A percentile compares a stretch with the other conserved stretches of the same genome.
phyloP scores from a whole-genome alignment of 192 early-diverging fungal genomes.

The Anaeromyces robustus region DNA sequence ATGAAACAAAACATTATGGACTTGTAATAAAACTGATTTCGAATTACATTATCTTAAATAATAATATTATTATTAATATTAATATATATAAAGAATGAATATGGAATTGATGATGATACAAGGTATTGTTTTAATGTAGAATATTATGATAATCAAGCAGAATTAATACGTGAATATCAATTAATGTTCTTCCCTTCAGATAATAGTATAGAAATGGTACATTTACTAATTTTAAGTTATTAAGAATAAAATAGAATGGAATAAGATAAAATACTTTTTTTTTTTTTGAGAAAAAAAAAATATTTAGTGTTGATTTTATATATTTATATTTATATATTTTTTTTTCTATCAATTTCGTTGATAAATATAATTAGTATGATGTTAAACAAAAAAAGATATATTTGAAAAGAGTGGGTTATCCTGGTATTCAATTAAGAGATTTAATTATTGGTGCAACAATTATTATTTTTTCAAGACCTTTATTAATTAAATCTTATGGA shows the following conservation, averaged over 20 bases:
- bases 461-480: conserved; percentile 28
- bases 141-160: conserved; percentile 22
- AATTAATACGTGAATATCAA: conserved; percentile 31
- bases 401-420: conserved; percentile 25
- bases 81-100: neutral
- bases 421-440: conserved; percentile 19
- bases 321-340: neutral
- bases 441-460: conserved; percentile 32
- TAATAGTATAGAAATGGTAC: conserved; percentile 39
- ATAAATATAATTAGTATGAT: conserved; percentile 29
- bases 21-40: no score
- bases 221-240: conserved; percentile 1
- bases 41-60: no score
- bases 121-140: neutral
- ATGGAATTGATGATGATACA: neutral
- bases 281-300: no score
- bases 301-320: no score
- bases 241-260: neutral
- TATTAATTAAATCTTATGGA: conserved; percentile 25
- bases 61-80: neutral
- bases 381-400: conserved; percentile 32
- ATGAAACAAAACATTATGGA: no score
- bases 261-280: no score
- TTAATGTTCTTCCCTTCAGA: conserved; percentile 36
- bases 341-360: neutral